Evolutionary conservation across 495 filamentous ascomycete species (phyloP), one percentile per base, ranked within the genome.

Genomic region (Daldinia caldariorum): DNA sequence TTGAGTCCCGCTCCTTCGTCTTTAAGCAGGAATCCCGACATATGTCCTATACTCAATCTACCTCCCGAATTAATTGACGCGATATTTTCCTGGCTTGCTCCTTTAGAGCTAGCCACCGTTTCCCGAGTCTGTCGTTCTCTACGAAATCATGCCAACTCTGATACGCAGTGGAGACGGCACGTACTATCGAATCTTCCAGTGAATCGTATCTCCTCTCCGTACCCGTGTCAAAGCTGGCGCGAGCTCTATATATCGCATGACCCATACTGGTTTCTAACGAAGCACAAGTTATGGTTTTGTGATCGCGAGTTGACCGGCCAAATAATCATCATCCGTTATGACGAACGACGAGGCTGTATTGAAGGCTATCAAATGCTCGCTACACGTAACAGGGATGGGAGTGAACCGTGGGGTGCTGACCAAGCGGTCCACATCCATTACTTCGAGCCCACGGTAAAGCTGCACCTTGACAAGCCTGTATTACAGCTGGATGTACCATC

Each of bases 271-370:
- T 97, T 96, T 72, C 83, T 98, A 0, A 82, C 91, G 0, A 85
- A 85, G 61, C 80, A 92, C 66, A 93, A 91, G 79, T 78, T 98
- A 43, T 98, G 94, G 94, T 93, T 96, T 72, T 85, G 87, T 35
- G 93, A 97, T 78, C 83, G 76, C 29, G 83, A 86, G n/a, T 79
- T 88, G 31, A 84, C 80, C 0, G 94, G 94, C 0, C 89, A 88
- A 57, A 74, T 97, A 37, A 83, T 96, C 20, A 75, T 97, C 18
- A 82, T 86, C 31, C 88, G 90, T 0, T 97, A 93, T 72, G 88
- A 96, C 75, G 81, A 88, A 18, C 82, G 86, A 16, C 80, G 86
- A 13, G 91, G 89, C 10, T 88, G 89, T 63, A 96, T 98, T 61
- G 92, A 94, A 74, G 92, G 86, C 32, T 93, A 93, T 78, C 86